Conservation (phyloP, 441 rosid species). For the Breynia disticha region DNA sequence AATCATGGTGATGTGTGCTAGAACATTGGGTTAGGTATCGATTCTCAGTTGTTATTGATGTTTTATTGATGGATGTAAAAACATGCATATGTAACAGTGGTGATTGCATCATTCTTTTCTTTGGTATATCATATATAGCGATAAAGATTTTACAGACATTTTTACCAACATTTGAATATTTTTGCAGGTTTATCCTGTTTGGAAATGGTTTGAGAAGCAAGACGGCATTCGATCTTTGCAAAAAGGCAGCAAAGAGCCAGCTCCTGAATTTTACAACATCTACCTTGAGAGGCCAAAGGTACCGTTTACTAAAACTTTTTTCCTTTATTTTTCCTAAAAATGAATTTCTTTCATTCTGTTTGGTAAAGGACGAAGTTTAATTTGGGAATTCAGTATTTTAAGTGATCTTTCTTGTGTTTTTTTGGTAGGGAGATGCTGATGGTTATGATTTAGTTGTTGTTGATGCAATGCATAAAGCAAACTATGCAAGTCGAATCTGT, state of each 20-base stretch:
- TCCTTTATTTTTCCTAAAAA: constrained; percentile 1
- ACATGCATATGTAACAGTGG: no score
- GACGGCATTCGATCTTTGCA: constrained; percentile 97
- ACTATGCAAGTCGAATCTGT: constrained; percentile 98
- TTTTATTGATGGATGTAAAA: no score
- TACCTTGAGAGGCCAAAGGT: constrained; percentile 99
- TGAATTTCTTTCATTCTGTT: no score
- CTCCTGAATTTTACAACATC: constrained; percentile 99
- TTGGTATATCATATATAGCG: no score
- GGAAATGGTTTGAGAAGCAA: constrained; percentile 99
- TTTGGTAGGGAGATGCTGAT: constrained; percentile 92
- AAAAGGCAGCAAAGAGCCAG: constrained; percentile 90
- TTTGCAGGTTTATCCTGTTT: constrained; percentile 91
- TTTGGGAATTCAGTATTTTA: constrained; percentile 1
- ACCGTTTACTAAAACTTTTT: constrained; percentile 10
- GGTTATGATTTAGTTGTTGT: constrained; percentile 99
- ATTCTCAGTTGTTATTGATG: no score
- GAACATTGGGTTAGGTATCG: no score
- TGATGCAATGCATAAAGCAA: constrained; percentile 99
- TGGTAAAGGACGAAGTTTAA: no score
- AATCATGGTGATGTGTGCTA: no score
- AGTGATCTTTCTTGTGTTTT: constrained; percentile 15
- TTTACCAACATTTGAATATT: constrained; percentile 5
- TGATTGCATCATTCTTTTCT: no score
- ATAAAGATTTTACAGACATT: background rate